Conservation (phyloP, 352 stramenopile species). For the Phytophthora agathidicida region DNA sequence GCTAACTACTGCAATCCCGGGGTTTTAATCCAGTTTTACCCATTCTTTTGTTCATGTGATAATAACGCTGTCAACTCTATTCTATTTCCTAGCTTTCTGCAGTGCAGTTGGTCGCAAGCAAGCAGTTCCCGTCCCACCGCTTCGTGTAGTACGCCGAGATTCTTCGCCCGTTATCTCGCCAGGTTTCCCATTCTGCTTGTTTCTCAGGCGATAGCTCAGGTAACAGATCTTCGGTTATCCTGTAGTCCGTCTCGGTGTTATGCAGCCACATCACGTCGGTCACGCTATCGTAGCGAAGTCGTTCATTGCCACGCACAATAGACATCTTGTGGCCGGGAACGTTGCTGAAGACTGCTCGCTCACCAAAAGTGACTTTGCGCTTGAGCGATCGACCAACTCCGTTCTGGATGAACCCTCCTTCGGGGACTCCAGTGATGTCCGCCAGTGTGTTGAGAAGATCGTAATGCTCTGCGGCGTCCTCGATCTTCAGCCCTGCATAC, state of each 20-base stretch:
- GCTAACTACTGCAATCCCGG: no score
- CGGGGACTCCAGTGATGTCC: slow-evolving; percentile 55
- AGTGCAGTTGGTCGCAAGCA: slow-evolving; percentile 7
- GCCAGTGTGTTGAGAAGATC: slow-evolving; percentile 66
- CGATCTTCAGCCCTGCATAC: slow-evolving; percentile 35
- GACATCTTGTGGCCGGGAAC: slow-evolving; percentile 49
- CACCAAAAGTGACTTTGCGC: slow-evolving; percentile 16
- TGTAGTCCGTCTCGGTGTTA: slow-evolving; percentile 42
- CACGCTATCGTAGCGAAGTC: slow-evolving; percentile 40
- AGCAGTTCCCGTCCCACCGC: slow-evolving; percentile 34
- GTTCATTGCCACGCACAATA: slow-evolving; percentile 40
- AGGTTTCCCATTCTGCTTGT: slow-evolving; percentile 27
- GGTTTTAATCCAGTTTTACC: no score
- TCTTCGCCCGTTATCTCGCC: slow-evolving; percentile 28
- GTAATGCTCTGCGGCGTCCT: slow-evolving; percentile 37
- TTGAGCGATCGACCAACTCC: slow-evolving; percentile 60
- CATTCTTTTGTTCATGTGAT: no score
- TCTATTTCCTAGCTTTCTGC: neutral
- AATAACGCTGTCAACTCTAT: no score
- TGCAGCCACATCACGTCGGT: slow-evolving; percentile 43
- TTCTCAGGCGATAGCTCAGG: slow-evolving; percentile 10
- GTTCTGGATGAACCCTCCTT: slow-evolving; percentile 50
- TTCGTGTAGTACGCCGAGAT: slow-evolving; percentile 46
- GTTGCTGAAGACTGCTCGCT: slow-evolving; percentile 47
- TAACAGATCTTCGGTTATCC: slow-evolving; percentile 40